Evolutionary conservation across 2,329 filamentous ascomycete genomes (phyloP), one percentile per base, ranked within the genome.

Genomic region (Penicillium vulpinum): DNA sequence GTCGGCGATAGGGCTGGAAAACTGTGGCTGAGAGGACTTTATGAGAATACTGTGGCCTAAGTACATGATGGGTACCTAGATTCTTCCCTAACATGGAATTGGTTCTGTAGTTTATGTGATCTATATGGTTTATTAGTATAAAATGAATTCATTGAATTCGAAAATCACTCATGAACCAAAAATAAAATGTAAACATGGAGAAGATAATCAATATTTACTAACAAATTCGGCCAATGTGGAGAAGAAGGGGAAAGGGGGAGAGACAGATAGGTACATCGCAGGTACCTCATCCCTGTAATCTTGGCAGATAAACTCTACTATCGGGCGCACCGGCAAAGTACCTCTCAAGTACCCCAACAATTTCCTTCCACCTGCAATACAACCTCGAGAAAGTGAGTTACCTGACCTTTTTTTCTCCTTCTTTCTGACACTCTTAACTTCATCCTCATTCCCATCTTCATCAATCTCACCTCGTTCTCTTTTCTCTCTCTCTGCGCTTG

Each of bases 1-100:
- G 46, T 49, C 22, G 9, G 18, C 51, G 43, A 54, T 65, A 64
- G 58, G 60, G 63, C 60, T 64, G 62, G 57, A 21, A 36, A 33
- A 18, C 18, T 60, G 51, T 59, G 59, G 61, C 57, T 63, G 54
- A 24, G 15, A 15, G 22, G n/a, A 43, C 21, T 22, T 44, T 29
- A 28, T 16, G 48, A 8, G 18, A 16, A 38, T 31, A 7, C 46
- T 56, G 33, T 18, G 51, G 43, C 33, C 33, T n/a, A 51, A 31
- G 48, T 43, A 31, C 24, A 10, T 5, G 6, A 22, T 13, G 6
- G 38, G 38, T 44, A 44, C 29, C n/a, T 1, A 5, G 10, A n/a
- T 29, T 5, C 11, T 33, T 13, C 9, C 7, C 4, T 28, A 16
- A 5, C 3, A 26, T 18, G 1, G 7, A 39, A 24, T 49, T 9